Evolutionary conservation across 371 early-diverging fungal genomes (phyloP).

Genomic region (Rhizomucor miehei): DNA sequence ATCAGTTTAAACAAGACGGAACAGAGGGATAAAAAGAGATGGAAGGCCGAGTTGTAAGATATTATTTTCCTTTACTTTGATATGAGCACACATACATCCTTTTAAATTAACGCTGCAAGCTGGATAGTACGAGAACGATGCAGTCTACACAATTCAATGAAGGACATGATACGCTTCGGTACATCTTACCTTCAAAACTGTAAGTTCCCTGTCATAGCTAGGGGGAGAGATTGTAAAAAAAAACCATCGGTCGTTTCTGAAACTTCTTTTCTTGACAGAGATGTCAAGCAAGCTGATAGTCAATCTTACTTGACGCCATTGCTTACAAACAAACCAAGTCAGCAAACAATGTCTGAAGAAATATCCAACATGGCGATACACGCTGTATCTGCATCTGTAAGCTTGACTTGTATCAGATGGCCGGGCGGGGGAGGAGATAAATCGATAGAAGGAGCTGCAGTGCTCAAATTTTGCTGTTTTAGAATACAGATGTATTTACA

Average conservation of each 20-base stretch:
- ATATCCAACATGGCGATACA: slow-evolving; percentile 1
- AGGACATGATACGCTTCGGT: not conserved
- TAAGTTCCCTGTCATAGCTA: not conserved
- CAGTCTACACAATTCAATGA: too few relatives aligned
- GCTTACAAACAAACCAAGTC: not conserved
- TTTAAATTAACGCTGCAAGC: not conserved
- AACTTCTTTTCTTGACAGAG: not conserved
- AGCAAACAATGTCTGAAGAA: not conserved
- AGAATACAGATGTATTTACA: not conserved
- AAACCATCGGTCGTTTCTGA: too few relatives aligned
- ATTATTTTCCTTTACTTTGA: not conserved
- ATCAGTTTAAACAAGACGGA: slow-evolving; percentile 3
- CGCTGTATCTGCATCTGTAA: slow-evolving; percentile 12
- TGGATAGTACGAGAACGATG: not conserved
- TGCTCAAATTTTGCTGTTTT: too few relatives aligned
- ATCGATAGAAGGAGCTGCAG: too few relatives aligned
- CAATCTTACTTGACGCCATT: not conserved
- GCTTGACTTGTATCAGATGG: too few relatives aligned
- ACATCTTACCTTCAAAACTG: not conserved
- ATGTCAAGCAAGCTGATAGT: not conserved
- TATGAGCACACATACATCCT: too few relatives aligned
- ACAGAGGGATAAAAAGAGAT: slow-evolving; percentile 1
- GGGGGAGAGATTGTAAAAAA: too few relatives aligned
- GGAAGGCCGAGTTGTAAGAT: slow-evolving; percentile 16
- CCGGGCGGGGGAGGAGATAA: too few relatives aligned